Evolutionary conservation across 73 alveolate species (phyloP).

Genomic region (Uronychia binucleata): DNA sequence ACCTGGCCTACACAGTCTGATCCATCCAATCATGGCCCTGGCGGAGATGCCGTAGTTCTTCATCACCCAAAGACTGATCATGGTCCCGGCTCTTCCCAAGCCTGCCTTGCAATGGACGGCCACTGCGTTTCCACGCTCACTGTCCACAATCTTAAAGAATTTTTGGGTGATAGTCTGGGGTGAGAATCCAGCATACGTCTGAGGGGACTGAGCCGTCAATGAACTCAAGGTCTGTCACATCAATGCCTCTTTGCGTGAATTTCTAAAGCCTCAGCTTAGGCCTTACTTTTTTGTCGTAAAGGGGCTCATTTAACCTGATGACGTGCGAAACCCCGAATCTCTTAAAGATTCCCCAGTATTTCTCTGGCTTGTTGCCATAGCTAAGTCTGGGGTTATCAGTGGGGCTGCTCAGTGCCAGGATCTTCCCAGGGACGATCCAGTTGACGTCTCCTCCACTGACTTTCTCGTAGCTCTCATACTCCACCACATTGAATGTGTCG

Average conservation of each 20-base stretch:
- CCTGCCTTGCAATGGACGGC: constrained; percentile 84
- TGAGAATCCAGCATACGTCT: no score
- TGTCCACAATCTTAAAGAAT: constrained; percentile 8
- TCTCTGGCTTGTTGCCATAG: constrained; percentile 26
- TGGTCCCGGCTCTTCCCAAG: constrained; percentile 75
- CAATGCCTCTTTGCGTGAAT: no score
- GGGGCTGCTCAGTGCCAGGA: constrained; percentile 63
- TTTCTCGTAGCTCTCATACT: constrained; percentile 57
- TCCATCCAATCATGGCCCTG: constrained; percentile 64
- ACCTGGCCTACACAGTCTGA: constrained; percentile 82
- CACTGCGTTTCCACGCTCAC: constrained; percentile 47
- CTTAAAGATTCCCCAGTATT: constrained; percentile 10
- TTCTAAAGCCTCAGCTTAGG: constrained; percentile 2
- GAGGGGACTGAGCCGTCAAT: constrained; percentile 48
- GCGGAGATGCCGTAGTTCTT: constrained; percentile 56
- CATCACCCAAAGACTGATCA: constrained; percentile 64
- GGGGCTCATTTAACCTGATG: constrained; percentile 59
- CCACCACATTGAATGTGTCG: constrained; percentile 53
- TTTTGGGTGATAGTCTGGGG: background rate
- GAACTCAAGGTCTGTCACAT: constrained; percentile 38
- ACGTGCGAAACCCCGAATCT: constrained; percentile 39
- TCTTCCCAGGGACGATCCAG: constrained; percentile 66
- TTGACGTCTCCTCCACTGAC: constrained; percentile 72
- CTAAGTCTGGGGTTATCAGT: background rate
- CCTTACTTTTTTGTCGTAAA: constrained; percentile 42